Base-by-base conservation (phyloP, 225 moss, liverwort and hornwort species). In the Sphagnum contortum region DNA sequence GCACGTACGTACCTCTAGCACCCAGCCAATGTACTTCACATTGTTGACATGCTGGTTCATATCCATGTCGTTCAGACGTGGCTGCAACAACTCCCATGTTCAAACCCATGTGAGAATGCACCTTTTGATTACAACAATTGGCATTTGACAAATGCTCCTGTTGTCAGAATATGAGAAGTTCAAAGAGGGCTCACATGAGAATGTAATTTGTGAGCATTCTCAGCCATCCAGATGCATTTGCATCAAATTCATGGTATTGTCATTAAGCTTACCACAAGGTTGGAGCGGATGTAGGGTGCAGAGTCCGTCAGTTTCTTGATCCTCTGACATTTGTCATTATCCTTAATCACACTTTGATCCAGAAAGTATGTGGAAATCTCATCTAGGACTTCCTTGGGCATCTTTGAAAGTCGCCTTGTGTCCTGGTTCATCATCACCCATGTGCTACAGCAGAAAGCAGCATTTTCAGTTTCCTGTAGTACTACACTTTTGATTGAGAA, bases 21-120 rank as follows among this genome's bases (percentile, higher is more conserved):
- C 90, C 93, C 93, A 93, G 71, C 90, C 90, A 51, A 93, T 88
- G 72, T 93, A 90, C 60, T 90, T 93, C 48, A 93, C 93, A 57
- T 93, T 93, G 75, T 93, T 93, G 45, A 93, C 93, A 50, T 90
- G 93, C 70, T 86, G 93, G 64, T 93, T 93, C 93, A 93, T 93
- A 54, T 93, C 88, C 86, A 93, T 88, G 45, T 93, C 90, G 54
- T 88, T 84, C 11, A 90, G 66, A 1, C 93, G 83, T n/a, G 93
- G 93, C 90, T 93, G 83, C 71, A 66, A 68, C 44, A 47, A 59
- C 3, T 44, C 50, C 47, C 52, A 52, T 9, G 9, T 52, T 52
- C 52, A 29, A 29, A 29, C 29, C 29, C 29, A 29, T 29, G 29
- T 29, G 29, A 29, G 29, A 29, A 29, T 29, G 29, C 29, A 29